phyloP scores from a whole-genome alignment of 768 basidiomycete species.

The Solioccasus polychromus region DNA sequence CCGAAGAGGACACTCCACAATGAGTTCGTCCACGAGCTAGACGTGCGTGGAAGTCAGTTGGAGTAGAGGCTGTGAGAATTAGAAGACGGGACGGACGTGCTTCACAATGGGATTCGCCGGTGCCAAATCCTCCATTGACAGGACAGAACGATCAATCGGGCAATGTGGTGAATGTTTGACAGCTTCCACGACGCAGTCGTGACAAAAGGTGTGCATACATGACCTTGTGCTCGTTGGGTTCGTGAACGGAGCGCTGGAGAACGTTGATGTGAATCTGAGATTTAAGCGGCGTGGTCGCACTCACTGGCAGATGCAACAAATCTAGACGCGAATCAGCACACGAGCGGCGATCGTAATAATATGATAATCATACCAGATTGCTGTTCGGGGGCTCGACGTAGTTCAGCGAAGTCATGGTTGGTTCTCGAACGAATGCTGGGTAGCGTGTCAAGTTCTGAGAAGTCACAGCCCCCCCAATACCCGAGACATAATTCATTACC shows the following conservation, averaged over 20 bases:
- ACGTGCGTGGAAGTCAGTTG: slow-evolving; percentile 8
- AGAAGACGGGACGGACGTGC: slow-evolving; percentile 35
- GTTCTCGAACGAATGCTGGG: slow-evolving; percentile 4
- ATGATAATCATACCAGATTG: slow-evolving; percentile 58
- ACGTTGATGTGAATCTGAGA: slow-evolving; percentile 8
- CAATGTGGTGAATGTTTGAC: slow-evolving; percentile 68
- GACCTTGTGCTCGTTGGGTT: slow-evolving; percentile 72
- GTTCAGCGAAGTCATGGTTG: slow-evolving; percentile 34
- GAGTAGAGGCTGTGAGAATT: not conserved
- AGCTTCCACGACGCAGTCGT: slow-evolving; percentile 73
- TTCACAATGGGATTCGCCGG: slow-evolving; percentile 76
- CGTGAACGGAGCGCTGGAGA: slow-evolving; percentile 61
- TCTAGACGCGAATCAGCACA: slow-evolving; percentile 36
- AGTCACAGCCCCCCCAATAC: not conserved
- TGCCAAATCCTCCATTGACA: slow-evolving; percentile 53
- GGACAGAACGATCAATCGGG: slow-evolving; percentile 77
- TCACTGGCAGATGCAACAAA: slow-evolving; percentile 78
- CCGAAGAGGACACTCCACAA: slow-evolving; percentile 67
- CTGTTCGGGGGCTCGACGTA: slow-evolving; percentile 63
- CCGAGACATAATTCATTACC: not conserved
- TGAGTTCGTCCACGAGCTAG: slow-evolving; percentile 80
- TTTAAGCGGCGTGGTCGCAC: slow-evolving; percentile 2
- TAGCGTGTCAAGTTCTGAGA: slow-evolving; percentile 7
- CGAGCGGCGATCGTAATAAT: not conserved
- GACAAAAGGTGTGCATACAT: slow-evolving; percentile 86